Evolutionary conservation across 1,139 yeast genomes (phyloP), one percentile per base, ranked within the genome.

Genomic region (Insectozyma bohioensis): DNA sequence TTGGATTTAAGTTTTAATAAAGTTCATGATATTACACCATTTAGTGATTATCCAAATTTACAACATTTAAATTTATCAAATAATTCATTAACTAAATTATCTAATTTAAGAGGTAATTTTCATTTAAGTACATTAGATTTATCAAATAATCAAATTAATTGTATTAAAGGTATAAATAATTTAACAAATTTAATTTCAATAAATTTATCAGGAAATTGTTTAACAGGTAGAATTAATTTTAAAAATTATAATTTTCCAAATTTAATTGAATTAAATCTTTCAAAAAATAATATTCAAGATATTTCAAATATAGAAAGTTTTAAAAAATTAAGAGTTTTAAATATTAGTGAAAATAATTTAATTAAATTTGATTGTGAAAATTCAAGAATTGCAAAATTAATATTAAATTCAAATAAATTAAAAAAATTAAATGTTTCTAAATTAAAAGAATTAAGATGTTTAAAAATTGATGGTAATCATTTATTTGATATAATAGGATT

Each of bases 391-490:
- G 72, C 67, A 45, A 74, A 75, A 44, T 47, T 77, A 19, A 47
- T 61, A 16, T 35, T 76, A 20, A 71, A 66, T 38, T 58, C 61
- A 37, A 76, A 76, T 44, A 48, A 51, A 3, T 44, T 76, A 20
- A 38, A 37, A 12, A 32, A 31, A 2, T 43, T 76, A 11, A 59
- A 68, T 31, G 43, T 73, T 7, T 42, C 42, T 2, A 36, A 44
- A 7, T 67, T 60, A 37, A 72, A 73, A 1, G 52, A 44, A 20
- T 56, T 76, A 38, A 54, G 78, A 29, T 67, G 65, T 4, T 50
- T 77, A 24, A 58, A 75, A 33, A 46, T 74, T 18, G 80, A 75
- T 47, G 72, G 77, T 6, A 72, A 69, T 38, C 35, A 51, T 3
- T 45, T 72, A n/a, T 41, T 40, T 4, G 35, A 43, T 4, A 34